Evolutionary conservation across 805 yeast genomes (phyloP), one percentile per base, ranked within the genome.

Genomic region (Torulaspora gathmanii): DNA sequence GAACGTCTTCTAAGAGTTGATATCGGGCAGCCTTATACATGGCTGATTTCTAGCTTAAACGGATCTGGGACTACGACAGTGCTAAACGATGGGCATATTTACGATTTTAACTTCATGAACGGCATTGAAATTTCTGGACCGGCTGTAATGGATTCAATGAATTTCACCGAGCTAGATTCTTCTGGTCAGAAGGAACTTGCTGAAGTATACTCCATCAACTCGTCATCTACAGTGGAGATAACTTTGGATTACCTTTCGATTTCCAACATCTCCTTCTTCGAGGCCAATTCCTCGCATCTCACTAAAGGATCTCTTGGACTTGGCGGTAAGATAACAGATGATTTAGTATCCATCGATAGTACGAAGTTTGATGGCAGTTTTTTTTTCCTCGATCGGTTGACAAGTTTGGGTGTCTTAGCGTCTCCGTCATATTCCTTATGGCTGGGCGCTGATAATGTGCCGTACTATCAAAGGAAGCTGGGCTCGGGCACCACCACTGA

Each of bases 221-320:
- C 37, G 8, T 25, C 44, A 1, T 39, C 40, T 3, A 29, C 39
- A 25, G 33, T 31, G 2, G 22, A 17, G 7, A 7, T 44, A 16
- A 39, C 30, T 11, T 20, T 37, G 7, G 35, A 46, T 19, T 31
- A 13, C 10, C 11, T 63, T 22, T 36, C 45, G 13, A 28, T 72
- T 3, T 49, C 53, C 1, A 47, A 60, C 31, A 34, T 65, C 8
- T 60, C 67, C 0, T 76, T 78, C 48, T 46, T 74, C 10, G 51
- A 54, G 35, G 69, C 70, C 0, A 68, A 71, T 46, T 55, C 77
- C 1, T 54, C 58, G 42, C 64, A 65, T 16, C 46, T 58, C 4
- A 56, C 38, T 1, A 44, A 64, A 11, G 82, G 81, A 25, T 72
- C 73, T 0, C 50, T 78, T 7, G 82, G 80, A 5, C 49, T 77